Evolutionary conservation across 1,139 yeast species (phyloP).

Genomic region (Saccharomyces hybrid): DNA sequence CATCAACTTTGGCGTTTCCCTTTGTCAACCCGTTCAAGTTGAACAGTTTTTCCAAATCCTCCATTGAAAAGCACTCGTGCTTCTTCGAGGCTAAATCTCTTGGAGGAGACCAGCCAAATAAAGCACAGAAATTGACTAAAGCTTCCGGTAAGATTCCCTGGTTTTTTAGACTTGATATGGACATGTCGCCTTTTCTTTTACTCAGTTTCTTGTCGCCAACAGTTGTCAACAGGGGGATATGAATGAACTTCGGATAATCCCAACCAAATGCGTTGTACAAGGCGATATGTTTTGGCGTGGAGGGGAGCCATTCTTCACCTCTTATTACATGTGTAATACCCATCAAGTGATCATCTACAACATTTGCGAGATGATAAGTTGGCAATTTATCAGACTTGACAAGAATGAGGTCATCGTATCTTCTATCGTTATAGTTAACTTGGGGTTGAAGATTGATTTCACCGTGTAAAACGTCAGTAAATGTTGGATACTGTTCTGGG

Average conservation of each 20-base stretch:
- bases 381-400: conserved; percentile 90
- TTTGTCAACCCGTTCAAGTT: conserved; percentile 66
- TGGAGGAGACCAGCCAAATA: conserved; percentile 92
- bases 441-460: conserved; percentile 70
- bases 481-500: conserved; percentile 60
- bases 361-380: conserved; percentile 94
- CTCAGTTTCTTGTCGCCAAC: conserved; percentile 70
- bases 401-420: conserved; percentile 85
- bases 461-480: conserved; percentile 74
- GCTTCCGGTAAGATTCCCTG: conserved; percentile 81
- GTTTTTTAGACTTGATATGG: conserved; percentile 50
- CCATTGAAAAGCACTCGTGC: conserved; percentile 54
- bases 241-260: conserved; percentile 72
- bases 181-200: conserved; percentile 77
- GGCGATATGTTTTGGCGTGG: conserved; percentile 91
- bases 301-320: conserved; percentile 96
- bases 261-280: conserved; percentile 82
- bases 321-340: conserved; percentile 85
- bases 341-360: conserved; percentile 92
- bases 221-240: conserved; percentile 80
- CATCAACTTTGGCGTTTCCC: conserved; percentile 89
- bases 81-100: conserved; percentile 46
- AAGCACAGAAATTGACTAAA: conserved; percentile 72
- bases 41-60: conserved; percentile 42
- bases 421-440: conserved; percentile 53